Evolutionary conservation across 305 asterid species (phyloP).

Genomic region (Fraxinus ornus): DNA sequence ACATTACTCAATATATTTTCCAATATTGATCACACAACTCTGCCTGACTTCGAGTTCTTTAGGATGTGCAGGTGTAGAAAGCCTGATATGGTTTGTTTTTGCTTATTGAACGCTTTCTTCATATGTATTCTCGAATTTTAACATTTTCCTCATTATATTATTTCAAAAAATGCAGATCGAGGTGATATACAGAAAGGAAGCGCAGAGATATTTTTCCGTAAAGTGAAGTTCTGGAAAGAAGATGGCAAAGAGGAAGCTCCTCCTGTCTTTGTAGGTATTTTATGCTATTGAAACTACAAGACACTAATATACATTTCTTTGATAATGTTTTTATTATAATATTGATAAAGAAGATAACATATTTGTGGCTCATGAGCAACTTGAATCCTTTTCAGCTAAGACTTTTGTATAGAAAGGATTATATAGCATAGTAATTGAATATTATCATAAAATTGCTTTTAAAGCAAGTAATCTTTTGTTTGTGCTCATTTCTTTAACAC

Average conservation of each 20-base stretch:
- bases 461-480: background rate
- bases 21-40: constrained; percentile 12
- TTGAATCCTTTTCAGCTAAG: background rate
- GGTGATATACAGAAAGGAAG: constrained; percentile 97
- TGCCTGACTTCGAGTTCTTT: constrained; percentile 3
- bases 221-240: constrained; percentile 98
- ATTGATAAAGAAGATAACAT: background rate
- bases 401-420: background rate
- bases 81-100: background rate
- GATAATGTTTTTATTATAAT: background rate
- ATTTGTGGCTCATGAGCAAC: constrained; percentile 6
- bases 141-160: constrained; percentile 20
- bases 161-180: constrained; percentile 56
- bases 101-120: background rate
- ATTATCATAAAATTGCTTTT: background rate
- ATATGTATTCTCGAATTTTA: background rate
- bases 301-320: background rate
- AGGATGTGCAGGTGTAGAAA: background rate
- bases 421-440: background rate
- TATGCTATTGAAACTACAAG: constrained; percentile 16
- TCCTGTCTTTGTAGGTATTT: constrained; percentile 94
- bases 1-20: background rate
- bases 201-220: constrained; percentile 96
- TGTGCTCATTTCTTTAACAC: constrained; percentile 18
- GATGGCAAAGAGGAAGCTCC: constrained; percentile 99